phyloP scores from a whole-genome alignment of 176 grass and related monocot genomes.

The Areca catechu region DNA sequence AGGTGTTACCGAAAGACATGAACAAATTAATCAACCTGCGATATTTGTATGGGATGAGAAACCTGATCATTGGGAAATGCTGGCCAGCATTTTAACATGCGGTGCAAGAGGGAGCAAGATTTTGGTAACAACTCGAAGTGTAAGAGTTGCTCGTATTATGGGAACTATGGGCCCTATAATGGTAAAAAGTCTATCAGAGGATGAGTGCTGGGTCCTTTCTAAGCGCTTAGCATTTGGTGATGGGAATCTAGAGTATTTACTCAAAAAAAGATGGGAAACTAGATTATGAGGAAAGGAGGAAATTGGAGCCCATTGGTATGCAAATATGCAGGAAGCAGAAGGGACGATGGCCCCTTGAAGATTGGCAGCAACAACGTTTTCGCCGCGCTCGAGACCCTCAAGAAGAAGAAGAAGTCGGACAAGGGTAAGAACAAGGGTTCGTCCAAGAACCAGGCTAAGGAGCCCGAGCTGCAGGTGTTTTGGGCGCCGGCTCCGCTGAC shows the following conservation, averaged over 20 bases:
- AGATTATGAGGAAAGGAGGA: too few species aligned
- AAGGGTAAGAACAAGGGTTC: slow-evolving; percentile 39
- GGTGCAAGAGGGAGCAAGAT: neutral
- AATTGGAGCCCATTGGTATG: too few species aligned
- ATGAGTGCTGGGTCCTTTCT: slow-evolving; percentile 23
- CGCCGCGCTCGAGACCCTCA: too few species aligned
- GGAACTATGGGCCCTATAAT: slow-evolving; percentile 15
- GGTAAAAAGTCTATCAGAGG: slow-evolving; percentile 5
- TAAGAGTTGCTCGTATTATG: slow-evolving; percentile 15
- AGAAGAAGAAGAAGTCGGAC: slow-evolving; percentile 92
- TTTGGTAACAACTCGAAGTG: slow-evolving; percentile 28
- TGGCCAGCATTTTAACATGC: neutral
- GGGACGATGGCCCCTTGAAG: too few species aligned
- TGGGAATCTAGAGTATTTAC: too few species aligned
- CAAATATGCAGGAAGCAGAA: neutral
- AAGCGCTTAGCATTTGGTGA: neutral
- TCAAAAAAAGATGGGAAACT: too few species aligned
- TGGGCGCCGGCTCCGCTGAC: slow-evolving; percentile 64
- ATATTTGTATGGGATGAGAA: slow-evolving; percentile 26
- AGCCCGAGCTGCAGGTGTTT: slow-evolving; percentile 42
- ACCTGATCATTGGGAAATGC: too few species aligned
- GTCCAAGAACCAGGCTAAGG: slow-evolving; percentile 42
- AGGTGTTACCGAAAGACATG: too few species aligned
- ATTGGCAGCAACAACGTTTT: too few species aligned
- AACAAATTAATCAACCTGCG: too few species aligned